Conservation (phyloP, 2,329 filamentous ascomycete genomes). For the Hypoxylon sp. region DNA sequence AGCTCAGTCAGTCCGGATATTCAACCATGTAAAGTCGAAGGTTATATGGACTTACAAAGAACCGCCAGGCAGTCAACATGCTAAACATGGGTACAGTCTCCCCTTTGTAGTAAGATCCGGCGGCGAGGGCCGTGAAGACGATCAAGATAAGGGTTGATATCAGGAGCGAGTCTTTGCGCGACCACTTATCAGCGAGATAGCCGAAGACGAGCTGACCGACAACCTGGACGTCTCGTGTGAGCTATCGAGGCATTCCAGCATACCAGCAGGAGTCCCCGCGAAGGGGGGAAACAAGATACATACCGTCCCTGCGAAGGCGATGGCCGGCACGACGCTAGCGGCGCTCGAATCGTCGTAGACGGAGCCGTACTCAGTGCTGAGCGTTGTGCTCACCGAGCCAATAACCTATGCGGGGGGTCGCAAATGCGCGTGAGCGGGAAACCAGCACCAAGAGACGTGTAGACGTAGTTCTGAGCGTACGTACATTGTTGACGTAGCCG, state of each 20-base stretch:
- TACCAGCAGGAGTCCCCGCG: neutral
- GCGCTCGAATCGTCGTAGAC: conserved; percentile 74
- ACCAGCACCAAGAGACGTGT: no score
- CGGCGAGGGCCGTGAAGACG: conserved; percentile 80
- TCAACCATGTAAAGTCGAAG: neutral
- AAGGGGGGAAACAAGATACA: conserved; percentile 5
- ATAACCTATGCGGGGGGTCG: conserved; percentile 73
- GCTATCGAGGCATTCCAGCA: no score
- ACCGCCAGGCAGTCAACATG: conserved; percentile 81
- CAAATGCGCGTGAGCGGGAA: conserved; percentile 12
- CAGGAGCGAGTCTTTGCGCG: conserved; percentile 81
- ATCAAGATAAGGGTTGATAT: conserved; percentile 84
- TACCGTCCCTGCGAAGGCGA: conserved; percentile 82
- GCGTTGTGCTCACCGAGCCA: conserved; percentile 82
- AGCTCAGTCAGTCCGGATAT: conserved; percentile 16
- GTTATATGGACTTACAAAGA: conserved; percentile 67
- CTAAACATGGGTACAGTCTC: conserved; percentile 76
- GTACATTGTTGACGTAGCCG: conserved; percentile 88
- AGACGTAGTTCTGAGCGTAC: no score
- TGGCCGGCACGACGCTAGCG: conserved; percentile 77
- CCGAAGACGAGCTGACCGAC: conserved; percentile 84
- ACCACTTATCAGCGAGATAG: conserved; percentile 83
- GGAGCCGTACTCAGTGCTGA: conserved; percentile 71
- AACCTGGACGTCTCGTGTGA: conserved; percentile 52
- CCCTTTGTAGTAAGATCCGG: conserved; percentile 79